A percentile compares a stretch with the other conserved stretches of the same genome.
Conservation (phyloP, 805 yeast species). For the Lipomyces kockii region DNA sequence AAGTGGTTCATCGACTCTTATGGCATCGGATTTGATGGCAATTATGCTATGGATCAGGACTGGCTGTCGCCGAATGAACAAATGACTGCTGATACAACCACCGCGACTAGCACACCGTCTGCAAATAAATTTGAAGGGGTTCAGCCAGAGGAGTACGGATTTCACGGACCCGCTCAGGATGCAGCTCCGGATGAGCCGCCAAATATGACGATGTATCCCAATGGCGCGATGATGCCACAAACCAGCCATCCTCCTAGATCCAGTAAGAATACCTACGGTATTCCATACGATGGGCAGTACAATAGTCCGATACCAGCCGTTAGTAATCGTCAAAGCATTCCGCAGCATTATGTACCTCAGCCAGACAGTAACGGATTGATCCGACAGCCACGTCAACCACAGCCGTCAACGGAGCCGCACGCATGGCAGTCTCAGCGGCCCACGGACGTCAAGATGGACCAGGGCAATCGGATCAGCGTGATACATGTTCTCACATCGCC, state of each 20-base stretch:
- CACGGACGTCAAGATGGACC: background rate
- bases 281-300: background rate
- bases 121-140: background rate
- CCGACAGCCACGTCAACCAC: background rate
- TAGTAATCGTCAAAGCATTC: background rate
- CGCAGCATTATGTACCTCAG: background rate
- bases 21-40: constrained; percentile 32
- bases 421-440: background rate
- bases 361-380: background rate
- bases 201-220: background rate
- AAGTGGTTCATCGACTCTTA: constrained; percentile 33
- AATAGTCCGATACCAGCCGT: background rate
- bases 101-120: constrained; percentile 8
- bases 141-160: background rate
- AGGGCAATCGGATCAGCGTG: background rate
- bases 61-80: constrained; percentile 6
- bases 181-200: background rate
- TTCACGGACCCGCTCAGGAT: background rate
- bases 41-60: constrained; percentile 22
- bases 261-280: background rate
- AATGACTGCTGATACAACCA: constrained; percentile 2
- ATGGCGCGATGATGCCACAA: background rate
- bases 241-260: background rate
- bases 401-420: background rate
- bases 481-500: constrained; percentile 5